phyloP scores from a whole-genome alignment of 2,329 filamentous ascomycete genomes.

The Dryadomyces quercus-mongolicae region DNA sequence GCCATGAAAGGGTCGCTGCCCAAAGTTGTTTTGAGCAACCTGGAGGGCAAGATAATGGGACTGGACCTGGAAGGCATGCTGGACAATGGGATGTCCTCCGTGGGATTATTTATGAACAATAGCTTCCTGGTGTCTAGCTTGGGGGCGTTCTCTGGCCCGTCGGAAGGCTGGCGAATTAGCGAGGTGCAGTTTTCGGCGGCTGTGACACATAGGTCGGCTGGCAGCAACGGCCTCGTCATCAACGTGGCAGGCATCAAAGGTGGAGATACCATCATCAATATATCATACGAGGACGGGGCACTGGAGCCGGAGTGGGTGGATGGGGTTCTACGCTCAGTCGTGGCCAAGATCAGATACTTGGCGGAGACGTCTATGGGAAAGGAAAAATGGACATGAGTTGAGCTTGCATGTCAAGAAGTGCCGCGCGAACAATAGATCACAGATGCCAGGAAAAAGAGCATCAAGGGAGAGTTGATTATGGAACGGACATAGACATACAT shows the following conservation, averaged over 20 bases:
- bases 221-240: not conserved
- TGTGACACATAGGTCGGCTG: not conserved
- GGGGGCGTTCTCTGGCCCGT: not conserved
- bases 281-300: not conserved
- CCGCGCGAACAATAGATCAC: too few relatives aligned
- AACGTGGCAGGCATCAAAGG: not conserved
- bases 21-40: not conserved
- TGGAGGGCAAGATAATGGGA: not conserved
- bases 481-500: too few relatives aligned
- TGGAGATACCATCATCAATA: not conserved
- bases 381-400: not conserved
- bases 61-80: not conserved
- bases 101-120: not conserved
- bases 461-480: too few relatives aligned
- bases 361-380: not conserved
- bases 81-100: not conserved
- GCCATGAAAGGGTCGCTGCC: not conserved
- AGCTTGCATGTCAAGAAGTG: too few relatives aligned
- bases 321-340: not conserved
- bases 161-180: not conserved
- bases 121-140: not conserved
- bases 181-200: not conserved
- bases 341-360: not conserved
- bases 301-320: not conserved
- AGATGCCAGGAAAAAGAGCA: too few relatives aligned